Percentiles rank a stretch among this genome's conserved stretches.
phyloP scores from a whole-genome alignment of 2,329 filamentous ascomycete species.

The Penicillium sp. region DNA sequence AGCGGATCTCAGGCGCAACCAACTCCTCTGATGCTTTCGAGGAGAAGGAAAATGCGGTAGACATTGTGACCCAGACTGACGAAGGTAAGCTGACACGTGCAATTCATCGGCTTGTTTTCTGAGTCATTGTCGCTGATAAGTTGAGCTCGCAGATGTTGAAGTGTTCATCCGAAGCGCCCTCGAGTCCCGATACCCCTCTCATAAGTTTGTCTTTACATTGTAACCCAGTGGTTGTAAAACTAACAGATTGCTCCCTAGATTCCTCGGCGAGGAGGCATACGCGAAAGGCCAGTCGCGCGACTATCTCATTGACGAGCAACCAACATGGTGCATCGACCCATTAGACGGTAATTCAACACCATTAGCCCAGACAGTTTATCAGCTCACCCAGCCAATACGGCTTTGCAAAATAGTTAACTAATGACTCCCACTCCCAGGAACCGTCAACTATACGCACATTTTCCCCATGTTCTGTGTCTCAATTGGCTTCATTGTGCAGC shows the following conservation, averaged over 20 bases:
- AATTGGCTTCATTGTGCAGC: slow-evolving; percentile 65
- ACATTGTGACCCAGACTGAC: slow-evolving; percentile 75
- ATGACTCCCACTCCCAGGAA: slow-evolving; percentile 45
- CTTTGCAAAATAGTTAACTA: neutral
- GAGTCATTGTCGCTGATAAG: neutral
- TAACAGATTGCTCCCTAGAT: slow-evolving; percentile 47
- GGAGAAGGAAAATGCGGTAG: slow-evolving; percentile 74
- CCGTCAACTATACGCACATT: slow-evolving; percentile 77
- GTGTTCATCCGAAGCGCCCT: slow-evolving; percentile 65
- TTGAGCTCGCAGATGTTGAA: slow-evolving; percentile 61
- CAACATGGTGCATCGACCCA: slow-evolving; percentile 76
- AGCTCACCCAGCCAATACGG: neutral
- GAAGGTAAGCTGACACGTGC: slow-evolving; percentile 51
- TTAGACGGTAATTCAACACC: slow-evolving; percentile 57
- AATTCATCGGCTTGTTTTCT: neutral
- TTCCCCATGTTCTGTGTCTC: slow-evolving; percentile 81
- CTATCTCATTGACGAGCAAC: slow-evolving; percentile 63
- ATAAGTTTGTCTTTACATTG: slow-evolving; percentile 54
- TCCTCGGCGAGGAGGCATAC: slow-evolving; percentile 76
- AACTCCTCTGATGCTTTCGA: slow-evolving; percentile 39
- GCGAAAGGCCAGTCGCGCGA: slow-evolving; percentile 65
- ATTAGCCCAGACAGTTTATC: neutral
- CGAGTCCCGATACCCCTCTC: slow-evolving; percentile 59
- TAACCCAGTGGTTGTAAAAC: neutral
- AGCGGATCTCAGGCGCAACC: slow-evolving; percentile 49